Evolutionary conservation across 2,329 filamentous ascomycete species (phyloP), one percentile per base, ranked within the genome.

Genomic region (Ophiostoma sp.): DNA sequence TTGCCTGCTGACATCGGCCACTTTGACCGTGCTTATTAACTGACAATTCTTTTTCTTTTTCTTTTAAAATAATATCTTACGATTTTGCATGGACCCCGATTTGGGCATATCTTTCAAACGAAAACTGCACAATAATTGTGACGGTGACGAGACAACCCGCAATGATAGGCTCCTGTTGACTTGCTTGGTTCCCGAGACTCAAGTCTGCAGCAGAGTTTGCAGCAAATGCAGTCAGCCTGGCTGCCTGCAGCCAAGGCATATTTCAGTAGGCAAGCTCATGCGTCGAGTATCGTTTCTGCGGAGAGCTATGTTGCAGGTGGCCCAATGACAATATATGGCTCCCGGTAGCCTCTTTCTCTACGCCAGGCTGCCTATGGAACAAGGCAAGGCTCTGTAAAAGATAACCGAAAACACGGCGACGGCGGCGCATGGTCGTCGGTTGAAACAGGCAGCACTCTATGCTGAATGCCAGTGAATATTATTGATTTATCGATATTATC

Each of bases 201-300:
- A 6, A 48, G 17, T 48, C 44, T 48, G 15, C 15, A 41, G 39
- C 39, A 48, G 20, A 17, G 41, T 44, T 20, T 20, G 44, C 15
- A 48, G 15, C 44, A 48, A 39, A 48, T 20, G 44, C n/a, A 57
- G 52, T 57, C 52, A 27, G 52, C 52, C 52, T 57, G 52, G 52
- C 52, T 57, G 52, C 52, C 52, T 57, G 23, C 52, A 31, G 52
- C 27, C 52, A 57, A 57, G 52, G 52, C 52, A 57, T 57, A 57
- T 27, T 57, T 27, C 10, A 27, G 52, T 57, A 27, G 27, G 48
- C 48, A 54, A 27, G 52, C 13, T 57, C 23, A 57, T 57, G 52
- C 52, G 52, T 48, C 44, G 44, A n/a, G 6, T 15, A 15, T 10
- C 15, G 15, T 41, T 41, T 20, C 44, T 48, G 17, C 4, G 15